Evolutionary conservation across 495 filamentous ascomycete species (phyloP).

Genomic region (Trypethelium eluteriae): DNA sequence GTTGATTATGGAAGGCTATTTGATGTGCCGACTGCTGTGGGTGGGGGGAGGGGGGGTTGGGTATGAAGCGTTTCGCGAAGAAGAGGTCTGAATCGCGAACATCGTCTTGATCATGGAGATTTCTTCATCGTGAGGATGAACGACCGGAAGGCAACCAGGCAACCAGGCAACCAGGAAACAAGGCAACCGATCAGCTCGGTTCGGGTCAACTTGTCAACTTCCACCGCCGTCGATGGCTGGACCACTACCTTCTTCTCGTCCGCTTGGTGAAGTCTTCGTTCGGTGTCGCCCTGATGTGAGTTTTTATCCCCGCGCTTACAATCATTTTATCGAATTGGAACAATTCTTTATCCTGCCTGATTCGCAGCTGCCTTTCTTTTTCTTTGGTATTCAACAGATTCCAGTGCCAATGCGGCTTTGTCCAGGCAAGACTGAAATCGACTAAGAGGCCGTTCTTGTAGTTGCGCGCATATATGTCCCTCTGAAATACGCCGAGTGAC

Average conservation of each 20-base stretch:
- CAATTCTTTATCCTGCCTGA: constrained; percentile 4
- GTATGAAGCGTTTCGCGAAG: constrained; percentile 22
- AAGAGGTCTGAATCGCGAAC: constrained; percentile 1
- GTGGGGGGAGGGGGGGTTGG: constrained; percentile 31
- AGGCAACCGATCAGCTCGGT: constrained; percentile 1
- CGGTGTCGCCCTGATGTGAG: constrained; percentile 2
- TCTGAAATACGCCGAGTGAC: background rate
- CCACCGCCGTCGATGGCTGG: background rate
- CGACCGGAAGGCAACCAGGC: background rate
- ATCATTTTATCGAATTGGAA: constrained; percentile 7
- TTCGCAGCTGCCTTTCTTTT: constrained; percentile 5
- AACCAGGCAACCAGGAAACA: background rate
- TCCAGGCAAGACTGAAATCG: constrained; percentile 7
- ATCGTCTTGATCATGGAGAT: background rate
- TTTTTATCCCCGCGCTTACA: background rate
- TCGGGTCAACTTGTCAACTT: background rate
- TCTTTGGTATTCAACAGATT: constrained; percentile 4
- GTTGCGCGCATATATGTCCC: background rate
- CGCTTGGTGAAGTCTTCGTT: constrained; percentile 4
- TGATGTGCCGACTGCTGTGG: constrained; percentile 67
- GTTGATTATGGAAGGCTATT: constrained; percentile 88
- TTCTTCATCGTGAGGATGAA: constrained; percentile 1
- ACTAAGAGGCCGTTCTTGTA: constrained; percentile 1
- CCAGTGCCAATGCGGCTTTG: constrained; percentile 7
- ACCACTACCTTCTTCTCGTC: constrained; percentile 1